These are phyloP conservation scores for Apiospora saccharicola DNA, from an alignment of 2,329 filamentous ascomycete species.

Conservation along the genomic window DNA sequence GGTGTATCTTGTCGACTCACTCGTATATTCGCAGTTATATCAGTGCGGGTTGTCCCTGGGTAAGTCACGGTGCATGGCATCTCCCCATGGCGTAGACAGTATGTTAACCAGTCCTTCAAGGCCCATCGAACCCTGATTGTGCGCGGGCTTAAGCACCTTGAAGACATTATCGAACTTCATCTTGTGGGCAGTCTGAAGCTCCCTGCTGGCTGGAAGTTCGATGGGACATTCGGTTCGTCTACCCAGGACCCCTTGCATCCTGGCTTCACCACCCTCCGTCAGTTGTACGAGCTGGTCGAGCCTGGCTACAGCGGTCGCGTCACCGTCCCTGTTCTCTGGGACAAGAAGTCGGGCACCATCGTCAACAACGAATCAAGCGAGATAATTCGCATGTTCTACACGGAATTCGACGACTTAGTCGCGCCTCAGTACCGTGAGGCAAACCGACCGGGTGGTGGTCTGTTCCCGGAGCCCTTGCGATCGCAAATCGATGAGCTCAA, in stretches of 20 bases:
- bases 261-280: conserved; percentile 69
- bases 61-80: neutral
- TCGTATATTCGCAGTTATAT: neutral
- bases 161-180: conserved; percentile 73
- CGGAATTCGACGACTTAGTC: conserved; percentile 71
- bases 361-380: conserved; percentile 86
- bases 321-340: conserved; percentile 77
- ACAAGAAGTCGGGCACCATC: conserved; percentile 72
- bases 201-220: conserved; percentile 62
- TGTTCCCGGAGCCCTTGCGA: conserved; percentile 63
- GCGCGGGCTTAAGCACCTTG: conserved; percentile 75
- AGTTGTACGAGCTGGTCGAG: conserved; percentile 75
- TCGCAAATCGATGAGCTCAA: conserved; percentile 70
- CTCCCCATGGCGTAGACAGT: neutral
- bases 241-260: conserved; percentile 65
- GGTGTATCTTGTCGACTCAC: neutral
- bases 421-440: conserved; percentile 59
- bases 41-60: neutral
- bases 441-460: conserved; percentile 57
- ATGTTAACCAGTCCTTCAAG: conserved; percentile 38
- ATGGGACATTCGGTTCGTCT: conserved; percentile 55
- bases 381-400: conserved; percentile 85
- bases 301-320: conserved; percentile 73
- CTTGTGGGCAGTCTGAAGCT: conserved; percentile 66
- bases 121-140: conserved; percentile 79